Conservation (phyloP, 2,329 filamentous ascomycete genomes). For the Stagonosporopsis rhizophila region DNA sequence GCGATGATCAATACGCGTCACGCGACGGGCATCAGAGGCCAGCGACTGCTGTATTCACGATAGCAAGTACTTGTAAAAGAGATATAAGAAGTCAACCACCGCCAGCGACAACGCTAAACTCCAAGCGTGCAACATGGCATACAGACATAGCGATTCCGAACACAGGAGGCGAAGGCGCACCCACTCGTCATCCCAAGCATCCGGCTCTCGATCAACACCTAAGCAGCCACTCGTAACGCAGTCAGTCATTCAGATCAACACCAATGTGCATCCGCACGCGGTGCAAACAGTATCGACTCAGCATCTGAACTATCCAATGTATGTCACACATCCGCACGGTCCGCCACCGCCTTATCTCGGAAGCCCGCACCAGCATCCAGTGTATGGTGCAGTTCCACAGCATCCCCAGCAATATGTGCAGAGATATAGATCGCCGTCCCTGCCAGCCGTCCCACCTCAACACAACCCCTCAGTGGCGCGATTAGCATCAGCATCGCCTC, state of each 20-base stretch:
- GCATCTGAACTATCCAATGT: constrained; percentile 18
- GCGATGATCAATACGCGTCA: constrained; percentile 15
- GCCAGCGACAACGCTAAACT: background rate
- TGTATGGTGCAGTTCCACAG: constrained; percentile 33
- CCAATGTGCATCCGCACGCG: constrained; percentile 10
- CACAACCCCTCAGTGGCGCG: constrained; percentile 31
- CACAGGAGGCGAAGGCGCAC: constrained; percentile 11
- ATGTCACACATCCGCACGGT: constrained; percentile 15
- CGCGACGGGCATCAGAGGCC: constrained; percentile 11
- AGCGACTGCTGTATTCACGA: constrained; percentile 15
- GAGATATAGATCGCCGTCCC: constrained; percentile 24
- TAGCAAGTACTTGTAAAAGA: background rate
- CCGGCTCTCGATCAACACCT: constrained; percentile 1
- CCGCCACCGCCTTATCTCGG: constrained; percentile 20
- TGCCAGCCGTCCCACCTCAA: constrained; percentile 25
- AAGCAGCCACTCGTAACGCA: constrained; percentile 12
- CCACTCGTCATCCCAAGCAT: constrained; percentile 13
- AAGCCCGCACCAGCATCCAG: constrained; percentile 25
- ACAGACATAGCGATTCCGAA: constrained; percentile 15
- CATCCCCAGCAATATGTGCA: constrained; percentile 22
- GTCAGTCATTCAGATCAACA: constrained; percentile 1
- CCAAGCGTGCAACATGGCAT: constrained; percentile 5
- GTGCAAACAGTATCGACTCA: constrained; percentile 23
- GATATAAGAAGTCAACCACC: background rate
- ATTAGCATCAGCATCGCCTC: constrained; percentile 30